These are phyloP conservation scores for Curvularia sp. DNA, from an alignment of 2,329 filamentous ascomycete genomes.

Conservation along the genomic window DNA sequence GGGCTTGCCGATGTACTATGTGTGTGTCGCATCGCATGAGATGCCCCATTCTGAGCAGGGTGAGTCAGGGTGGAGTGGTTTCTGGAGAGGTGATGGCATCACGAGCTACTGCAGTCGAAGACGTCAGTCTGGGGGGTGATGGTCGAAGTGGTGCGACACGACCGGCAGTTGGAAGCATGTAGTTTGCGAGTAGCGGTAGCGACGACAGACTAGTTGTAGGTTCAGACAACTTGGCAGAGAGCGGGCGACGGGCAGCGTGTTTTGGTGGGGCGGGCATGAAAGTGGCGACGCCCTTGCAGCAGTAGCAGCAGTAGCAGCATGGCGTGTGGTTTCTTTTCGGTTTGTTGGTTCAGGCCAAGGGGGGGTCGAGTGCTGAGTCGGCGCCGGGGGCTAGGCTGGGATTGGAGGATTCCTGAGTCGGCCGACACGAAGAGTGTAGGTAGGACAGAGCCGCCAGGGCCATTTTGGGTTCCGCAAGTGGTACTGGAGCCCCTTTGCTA, in stretches of 20 bases:
- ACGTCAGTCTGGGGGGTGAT: neutral
- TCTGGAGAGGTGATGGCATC: neutral
- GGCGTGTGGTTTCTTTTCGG: neutral
- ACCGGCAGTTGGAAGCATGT: neutral
- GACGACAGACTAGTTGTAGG: neutral
- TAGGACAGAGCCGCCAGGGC: constrained; percentile 31
- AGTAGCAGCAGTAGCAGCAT: neutral
- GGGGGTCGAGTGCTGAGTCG: too few species aligned
- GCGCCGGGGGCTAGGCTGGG: constrained; percentile 15
- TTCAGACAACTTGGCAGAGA: neutral
- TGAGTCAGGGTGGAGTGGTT: neutral
- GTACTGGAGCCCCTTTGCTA: constrained; percentile 33
- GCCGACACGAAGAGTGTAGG: constrained; percentile 30
- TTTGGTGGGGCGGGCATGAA: neutral
- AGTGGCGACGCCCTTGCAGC: too few species aligned
- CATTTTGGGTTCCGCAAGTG: constrained; percentile 39
- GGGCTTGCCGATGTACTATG: constrained; percentile 11
- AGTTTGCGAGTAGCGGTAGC: neutral
- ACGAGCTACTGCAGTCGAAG: neutral
- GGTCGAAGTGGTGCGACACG: neutral
- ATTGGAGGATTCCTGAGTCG: constrained; percentile 33
- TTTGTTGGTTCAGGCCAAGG: neutral
- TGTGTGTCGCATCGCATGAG: constrained; percentile 12
- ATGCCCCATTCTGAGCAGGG: neutral
- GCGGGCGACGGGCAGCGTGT: constrained; percentile 2